Evolutionary conservation across 1,139 yeast genomes (phyloP), one percentile per base, ranked within the genome.

Genomic region (Geotrichum europaeum): DNA sequence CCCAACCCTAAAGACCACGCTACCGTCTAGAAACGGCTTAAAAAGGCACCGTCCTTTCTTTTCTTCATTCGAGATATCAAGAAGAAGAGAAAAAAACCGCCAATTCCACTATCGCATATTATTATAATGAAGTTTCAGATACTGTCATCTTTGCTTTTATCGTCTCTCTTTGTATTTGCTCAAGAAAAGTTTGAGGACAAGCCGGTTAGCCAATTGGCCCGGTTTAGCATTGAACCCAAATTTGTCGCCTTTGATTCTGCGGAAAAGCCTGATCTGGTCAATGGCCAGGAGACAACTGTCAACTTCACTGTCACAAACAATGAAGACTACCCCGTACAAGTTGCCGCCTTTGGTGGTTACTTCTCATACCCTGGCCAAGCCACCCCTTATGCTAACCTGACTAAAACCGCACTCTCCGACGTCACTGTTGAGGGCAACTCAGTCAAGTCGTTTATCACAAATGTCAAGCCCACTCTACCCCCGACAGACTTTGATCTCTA

Each of bases 321-420:
- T 45, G 96, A 87, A 69, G 81, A 78, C 2, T 73, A 69, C 30
- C 81, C 80, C 10, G 75, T 81, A 55, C 77, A 83, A 28, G 76
- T 90, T 60, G 83, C 86, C 56, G 96, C 92, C 57, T 83, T 86
- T 59, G 90, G 92, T 63, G 96, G 96, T 58, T 73, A 82, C 56
- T 80, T 89, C 73, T 78, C 80, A 62, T 82, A 85, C 65, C 82
- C 87, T 49, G 62, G 60, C 36, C 83, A 65, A 78, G 79, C 61
- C 69, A 78, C 63, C 73, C 75, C 61, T 18, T 65, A 64, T 47
- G 85, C 86, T 60, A 80, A 80, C 24, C 18, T 59, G 52, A 51
- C 58, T 24, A 55, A 49, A 3, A 13, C 56, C 5, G 32, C 52
- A 30, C 45, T 89, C 60, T 94, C 89, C 12, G 90, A 94, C n/a